Conservation (phyloP, 495 filamentous ascomycete genomes). For the Chaetomium cochliodes region DNA sequence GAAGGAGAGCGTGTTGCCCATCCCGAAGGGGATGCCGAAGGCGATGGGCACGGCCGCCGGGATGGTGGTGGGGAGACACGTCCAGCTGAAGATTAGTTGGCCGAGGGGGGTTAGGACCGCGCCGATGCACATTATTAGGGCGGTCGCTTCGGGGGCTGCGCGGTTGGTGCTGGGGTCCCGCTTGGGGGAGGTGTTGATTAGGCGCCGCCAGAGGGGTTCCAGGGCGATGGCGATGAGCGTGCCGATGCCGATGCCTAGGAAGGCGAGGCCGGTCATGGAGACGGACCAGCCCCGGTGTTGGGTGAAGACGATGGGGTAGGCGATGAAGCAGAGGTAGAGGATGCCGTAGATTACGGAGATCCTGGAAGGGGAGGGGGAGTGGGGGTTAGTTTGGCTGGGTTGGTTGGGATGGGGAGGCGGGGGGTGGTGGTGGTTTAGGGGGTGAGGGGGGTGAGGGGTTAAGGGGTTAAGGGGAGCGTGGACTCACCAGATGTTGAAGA, state of each 20-base stretch:
- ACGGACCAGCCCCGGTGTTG: slow-evolving; percentile 70
- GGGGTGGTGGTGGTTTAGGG: too few relatives aligned
- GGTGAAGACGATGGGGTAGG: slow-evolving; percentile 76
- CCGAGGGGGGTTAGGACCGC: slow-evolving; percentile 66
- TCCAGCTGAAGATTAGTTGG: slow-evolving; percentile 80
- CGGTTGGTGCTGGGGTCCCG: slow-evolving; percentile 67
- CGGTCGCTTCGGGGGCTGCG: slow-evolving; percentile 69
- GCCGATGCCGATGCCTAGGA: slow-evolving; percentile 77
- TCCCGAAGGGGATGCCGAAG: slow-evolving; percentile 75
- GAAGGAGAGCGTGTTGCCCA: slow-evolving; percentile 74
- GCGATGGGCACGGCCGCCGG: slow-evolving; percentile 74
- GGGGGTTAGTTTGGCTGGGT: not conserved
- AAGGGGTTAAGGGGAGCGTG: not conserved
- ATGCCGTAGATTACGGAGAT: slow-evolving; percentile 62
- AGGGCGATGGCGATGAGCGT: slow-evolving; percentile 61
- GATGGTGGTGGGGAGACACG: slow-evolving; percentile 66
- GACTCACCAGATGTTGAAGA: slow-evolving; percentile 67
- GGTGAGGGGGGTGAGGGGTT: not conserved
- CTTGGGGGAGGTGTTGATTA: slow-evolving; percentile 66
- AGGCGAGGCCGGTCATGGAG: slow-evolving; percentile 71
- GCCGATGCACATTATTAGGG: slow-evolving; percentile 68
- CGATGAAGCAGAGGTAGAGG: slow-evolving; percentile 84
- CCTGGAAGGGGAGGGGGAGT: too few relatives aligned
- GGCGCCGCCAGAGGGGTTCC: slow-evolving; percentile 68
- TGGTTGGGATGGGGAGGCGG: not conserved